Base-by-base conservation (phyloP, 1,284 basidiomycete species). In the Fomitopsis schrenkii region DNA sequence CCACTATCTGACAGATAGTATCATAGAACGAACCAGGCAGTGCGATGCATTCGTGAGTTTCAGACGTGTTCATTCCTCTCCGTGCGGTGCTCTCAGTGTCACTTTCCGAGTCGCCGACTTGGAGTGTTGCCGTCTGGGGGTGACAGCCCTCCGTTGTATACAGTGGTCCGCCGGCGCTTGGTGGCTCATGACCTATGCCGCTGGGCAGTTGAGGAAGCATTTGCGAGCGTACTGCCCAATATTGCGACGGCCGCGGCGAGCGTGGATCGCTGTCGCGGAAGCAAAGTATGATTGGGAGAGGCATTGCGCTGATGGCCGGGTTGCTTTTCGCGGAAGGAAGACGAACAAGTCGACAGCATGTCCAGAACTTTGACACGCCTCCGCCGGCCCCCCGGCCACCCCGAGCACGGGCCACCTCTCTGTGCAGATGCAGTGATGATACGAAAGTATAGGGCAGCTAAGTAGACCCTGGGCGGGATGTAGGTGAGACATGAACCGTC, bases 361-460 rank as follows among this genome's bases (percentile, higher is more conserved):
- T 52, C 57, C 44, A 59, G 57, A 59, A 52, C 57, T 35, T 44
- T 22, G 40, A 59, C 57, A 59, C 57, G 57, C 57, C 48, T 33
- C 48, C 44, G 46, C 36, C 22, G 7, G 26, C 17, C 12, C 57
- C 57, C 57, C 57, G 57, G 48, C 17, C 38, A 59, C 57, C 48
- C 22, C 48, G 48, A 38, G 57, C 57, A 59, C 57, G 57, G 57
- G 45, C 57, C 57, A 59, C 9, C 48, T 17, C n/a, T 19, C 15
- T 2, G 10, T 17, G 28, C 35, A 17, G 5, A 26, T 54, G 52
- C 35, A 33, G n/a, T 38, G 35, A 7, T 38, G 35, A 15, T 19
- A n/a, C 14, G 12, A 22, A 15, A 22, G 28, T n/a, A 6, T 33
- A 8, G 28, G 26, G 28, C 17, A 26, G 48, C 19, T 12, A 12